Percentiles rank a stretch among this genome's conserved stretches.
phyloP scores from a whole-genome alignment of 176 grass and related monocot genomes.

The Eremochloa ophiuroides region DNA sequence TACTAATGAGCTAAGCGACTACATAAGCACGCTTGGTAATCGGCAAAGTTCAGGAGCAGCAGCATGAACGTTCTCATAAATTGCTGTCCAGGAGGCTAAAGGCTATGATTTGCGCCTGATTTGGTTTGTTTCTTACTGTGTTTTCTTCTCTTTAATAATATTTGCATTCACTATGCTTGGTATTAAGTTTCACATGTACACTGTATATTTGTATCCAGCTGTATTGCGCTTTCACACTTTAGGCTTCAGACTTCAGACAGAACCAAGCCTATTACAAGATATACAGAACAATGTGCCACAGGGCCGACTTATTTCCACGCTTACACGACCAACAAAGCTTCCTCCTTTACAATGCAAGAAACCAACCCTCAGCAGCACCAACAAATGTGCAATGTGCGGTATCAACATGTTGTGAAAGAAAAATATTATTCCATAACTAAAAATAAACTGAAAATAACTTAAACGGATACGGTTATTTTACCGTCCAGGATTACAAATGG shows the following conservation, averaged over 20 bases:
- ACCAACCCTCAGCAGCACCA: neutral
- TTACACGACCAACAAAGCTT: neutral
- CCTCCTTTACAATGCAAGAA: neutral
- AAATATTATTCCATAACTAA: too few relatives aligned
- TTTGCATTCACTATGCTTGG: neutral
- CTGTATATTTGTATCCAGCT: neutral
- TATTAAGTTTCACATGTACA: neutral
- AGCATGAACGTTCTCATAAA: neutral
- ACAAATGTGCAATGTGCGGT: neutral
- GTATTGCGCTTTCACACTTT: neutral
- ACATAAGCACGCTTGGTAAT: too few relatives aligned
- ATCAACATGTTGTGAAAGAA: too few relatives aligned
- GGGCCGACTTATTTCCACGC: conserved; percentile 28
- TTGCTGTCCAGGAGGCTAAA: neutral
- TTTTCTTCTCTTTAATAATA: neutral
- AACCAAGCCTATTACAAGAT: conserved; percentile 6
- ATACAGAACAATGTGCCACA: conserved; percentile 20
- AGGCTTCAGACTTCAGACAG: neutral
- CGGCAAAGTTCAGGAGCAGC: too few relatives aligned
- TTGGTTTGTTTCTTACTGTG: neutral
- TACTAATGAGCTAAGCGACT: too few relatives aligned
- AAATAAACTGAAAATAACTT: too few relatives aligned
- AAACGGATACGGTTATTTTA: too few relatives aligned
- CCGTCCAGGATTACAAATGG: neutral
- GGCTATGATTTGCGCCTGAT: too few relatives aligned